phyloP scores from a whole-genome alignment of 163 green algal species.

The Trebouxiophyceae sp. region DNA sequence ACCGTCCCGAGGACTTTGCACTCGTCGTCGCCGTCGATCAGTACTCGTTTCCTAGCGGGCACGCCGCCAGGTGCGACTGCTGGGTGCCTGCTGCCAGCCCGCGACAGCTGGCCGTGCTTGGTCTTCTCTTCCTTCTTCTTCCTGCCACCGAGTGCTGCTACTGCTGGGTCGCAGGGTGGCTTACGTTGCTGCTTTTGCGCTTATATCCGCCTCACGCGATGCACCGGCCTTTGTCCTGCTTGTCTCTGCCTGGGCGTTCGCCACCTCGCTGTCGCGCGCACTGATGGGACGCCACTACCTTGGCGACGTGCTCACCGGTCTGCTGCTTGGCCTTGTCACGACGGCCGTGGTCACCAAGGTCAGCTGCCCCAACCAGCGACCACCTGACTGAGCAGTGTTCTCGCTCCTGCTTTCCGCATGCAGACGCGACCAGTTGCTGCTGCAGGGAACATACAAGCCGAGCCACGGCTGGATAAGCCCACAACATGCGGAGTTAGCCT shows the following conservation, averaged over 20 bases:
- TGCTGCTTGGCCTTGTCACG: conserved; percentile 29
- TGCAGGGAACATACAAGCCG: no score
- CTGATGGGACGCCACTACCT: conserved; percentile 56
- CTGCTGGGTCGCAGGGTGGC: conserved; percentile 2
- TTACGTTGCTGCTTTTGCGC: conserved; percentile 21
- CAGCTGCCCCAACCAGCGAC: no score
- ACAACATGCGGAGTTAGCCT: no score
- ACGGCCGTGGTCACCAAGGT: conserved; percentile 27
- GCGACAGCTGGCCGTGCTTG: no score
- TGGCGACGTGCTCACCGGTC: conserved; percentile 39
- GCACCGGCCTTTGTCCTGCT: neutral
- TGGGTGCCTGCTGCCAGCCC: no score
- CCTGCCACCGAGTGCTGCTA: no score
- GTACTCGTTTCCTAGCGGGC: conserved; percentile 50
- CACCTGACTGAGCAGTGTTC: no score
- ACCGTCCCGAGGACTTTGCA: conserved; percentile 33
- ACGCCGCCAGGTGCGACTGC: conserved; percentile 38
- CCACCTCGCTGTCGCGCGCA: conserved; percentile 31
- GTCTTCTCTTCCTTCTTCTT: no score
- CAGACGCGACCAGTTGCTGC: no score
- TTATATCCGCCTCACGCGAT: conserved; percentile 2
- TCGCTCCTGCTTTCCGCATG: no score
- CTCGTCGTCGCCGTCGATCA: conserved; percentile 50
- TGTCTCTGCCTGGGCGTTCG: conserved; percentile 25
- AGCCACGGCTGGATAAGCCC: no score